A percentile compares a stretch with the other conserved stretches of the same genome.
Conservation (phyloP, 345 rosid genomes). For the Populus nigra region DNA sequence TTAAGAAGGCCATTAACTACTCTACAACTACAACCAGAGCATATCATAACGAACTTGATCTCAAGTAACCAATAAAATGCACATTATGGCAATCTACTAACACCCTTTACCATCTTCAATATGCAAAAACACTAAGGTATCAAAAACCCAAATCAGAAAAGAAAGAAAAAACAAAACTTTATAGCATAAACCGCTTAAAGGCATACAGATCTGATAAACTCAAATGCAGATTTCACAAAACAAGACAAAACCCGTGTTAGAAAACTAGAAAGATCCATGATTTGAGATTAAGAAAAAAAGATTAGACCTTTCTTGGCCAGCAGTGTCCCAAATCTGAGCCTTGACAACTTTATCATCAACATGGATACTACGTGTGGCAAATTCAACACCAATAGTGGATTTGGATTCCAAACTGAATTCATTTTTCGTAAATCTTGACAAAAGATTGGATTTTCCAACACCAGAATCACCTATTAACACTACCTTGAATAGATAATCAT, state of each 20-base stretch:
- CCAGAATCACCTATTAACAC: constrained; percentile 30
- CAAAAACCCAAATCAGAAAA: background rate
- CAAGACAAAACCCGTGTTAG: background rate
- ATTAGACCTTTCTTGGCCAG: constrained; percentile 25
- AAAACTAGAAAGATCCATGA: background rate
- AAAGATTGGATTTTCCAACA: constrained; percentile 29
- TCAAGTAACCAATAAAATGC: background rate
- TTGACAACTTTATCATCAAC: constrained; percentile 29
- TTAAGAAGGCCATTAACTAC: background rate
- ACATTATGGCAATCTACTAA: background rate
- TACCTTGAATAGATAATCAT: constrained; percentile 26
- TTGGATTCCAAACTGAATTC: constrained; percentile 32
- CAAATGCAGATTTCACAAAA: background rate
- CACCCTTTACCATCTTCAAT: background rate
- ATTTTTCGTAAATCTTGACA: constrained; percentile 27
- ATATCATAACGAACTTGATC: background rate
- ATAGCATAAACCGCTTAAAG: background rate
- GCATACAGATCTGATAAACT: constrained; percentile 1
- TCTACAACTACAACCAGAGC: background rate
- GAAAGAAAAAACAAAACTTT: background rate
- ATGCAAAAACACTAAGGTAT: background rate
- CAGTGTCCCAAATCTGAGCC: constrained; percentile 35
- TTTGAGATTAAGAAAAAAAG: background rate
- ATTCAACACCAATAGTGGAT: constrained; percentile 32
- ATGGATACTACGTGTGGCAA: constrained; percentile 31